These are phyloP conservation scores for Fragaria vesca DNA, from an alignment of 306 rosid species.

Conservation along the genomic window DNA sequence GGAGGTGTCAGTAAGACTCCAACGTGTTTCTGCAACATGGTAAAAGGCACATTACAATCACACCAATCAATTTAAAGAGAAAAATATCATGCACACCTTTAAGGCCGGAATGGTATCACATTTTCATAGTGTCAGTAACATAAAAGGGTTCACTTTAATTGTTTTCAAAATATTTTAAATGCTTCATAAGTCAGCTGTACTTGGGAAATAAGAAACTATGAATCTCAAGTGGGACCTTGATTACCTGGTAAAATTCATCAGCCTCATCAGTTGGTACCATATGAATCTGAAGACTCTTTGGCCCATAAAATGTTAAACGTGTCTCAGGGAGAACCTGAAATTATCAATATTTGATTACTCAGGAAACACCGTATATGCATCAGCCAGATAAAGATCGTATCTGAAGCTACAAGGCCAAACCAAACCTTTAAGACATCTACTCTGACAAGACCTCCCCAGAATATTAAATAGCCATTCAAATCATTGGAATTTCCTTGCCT, in stretches of 20 bases:
- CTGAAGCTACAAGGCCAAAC: conserved; percentile 17
- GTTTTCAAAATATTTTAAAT: neutral
- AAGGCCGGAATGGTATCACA: neutral
- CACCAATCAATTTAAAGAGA: neutral
- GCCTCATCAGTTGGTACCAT: conserved; percentile 68
- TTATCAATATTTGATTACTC: conserved; percentile 23
- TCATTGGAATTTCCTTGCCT: conserved; percentile 32
- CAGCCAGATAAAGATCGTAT: neutral
- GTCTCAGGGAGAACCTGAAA: conserved; percentile 82
- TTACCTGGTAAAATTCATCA: conserved; percentile 84
- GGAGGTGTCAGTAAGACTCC: conserved; percentile 89
- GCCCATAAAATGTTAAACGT: conserved; percentile 82
- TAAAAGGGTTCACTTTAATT: neutral
- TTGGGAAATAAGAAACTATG: neutral
- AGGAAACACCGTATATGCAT: conserved; percentile 14
- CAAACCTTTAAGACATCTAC: conserved; percentile 81
- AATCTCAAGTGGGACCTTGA: neutral
- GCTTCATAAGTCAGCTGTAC: neutral
- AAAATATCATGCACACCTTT: neutral
- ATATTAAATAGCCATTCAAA: conserved; percentile 67
- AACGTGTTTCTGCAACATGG: conserved; percentile 58
- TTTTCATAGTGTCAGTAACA: neutral
- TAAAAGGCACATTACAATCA: neutral
- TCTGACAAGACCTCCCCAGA: conserved; percentile 98
- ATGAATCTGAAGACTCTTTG: conserved; percentile 61